A percentile compares a stretch with the other conserved stretches of the same genome.
phyloP scores from a whole-genome alignment of 306 rosid genomes.

The Trifolium dubium region DNA sequence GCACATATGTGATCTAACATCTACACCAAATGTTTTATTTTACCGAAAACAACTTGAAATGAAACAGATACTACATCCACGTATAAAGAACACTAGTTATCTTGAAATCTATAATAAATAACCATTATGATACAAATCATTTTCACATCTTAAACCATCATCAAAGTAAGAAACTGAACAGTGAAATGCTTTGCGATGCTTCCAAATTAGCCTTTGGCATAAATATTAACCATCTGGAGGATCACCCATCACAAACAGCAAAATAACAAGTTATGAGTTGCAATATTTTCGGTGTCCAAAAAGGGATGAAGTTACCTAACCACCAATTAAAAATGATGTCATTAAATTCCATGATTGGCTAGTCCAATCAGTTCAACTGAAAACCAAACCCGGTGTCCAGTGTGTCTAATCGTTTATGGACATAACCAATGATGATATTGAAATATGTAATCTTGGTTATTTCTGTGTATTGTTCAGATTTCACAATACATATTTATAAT shows the following conservation, averaged over 20 bases:
- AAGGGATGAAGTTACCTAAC: neutral
- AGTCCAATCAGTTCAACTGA: neutral
- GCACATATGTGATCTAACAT: slow-evolving; percentile 10
- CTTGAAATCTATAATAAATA: neutral
- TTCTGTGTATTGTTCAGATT: no score
- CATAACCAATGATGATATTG: neutral
- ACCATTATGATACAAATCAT: slow-evolving; percentile 1
- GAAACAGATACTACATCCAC: slow-evolving; percentile 15
- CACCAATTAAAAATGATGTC: neutral
- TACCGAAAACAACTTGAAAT: slow-evolving; percentile 15
- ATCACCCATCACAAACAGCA: slow-evolving; percentile 9
- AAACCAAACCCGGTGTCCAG: neutral
- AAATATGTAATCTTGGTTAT: no score
- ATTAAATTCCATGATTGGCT: neutral
- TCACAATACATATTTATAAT: no score
- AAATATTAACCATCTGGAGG: slow-evolving; percentile 9
- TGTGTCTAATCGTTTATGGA: neutral
- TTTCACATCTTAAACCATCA: slow-evolving; percentile 15
- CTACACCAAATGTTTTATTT: slow-evolving; percentile 5
- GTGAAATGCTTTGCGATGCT: neutral
- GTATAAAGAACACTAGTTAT: slow-evolving; percentile 5
- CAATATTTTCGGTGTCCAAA: neutral
- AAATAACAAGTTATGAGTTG: slow-evolving; percentile 1
- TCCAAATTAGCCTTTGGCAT: slow-evolving; percentile 17
- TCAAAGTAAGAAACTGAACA: slow-evolving; percentile 21